Evolutionary conservation across 73 alveolate genomes (phyloP).

Genomic region (Effrenium voratum): DNA sequence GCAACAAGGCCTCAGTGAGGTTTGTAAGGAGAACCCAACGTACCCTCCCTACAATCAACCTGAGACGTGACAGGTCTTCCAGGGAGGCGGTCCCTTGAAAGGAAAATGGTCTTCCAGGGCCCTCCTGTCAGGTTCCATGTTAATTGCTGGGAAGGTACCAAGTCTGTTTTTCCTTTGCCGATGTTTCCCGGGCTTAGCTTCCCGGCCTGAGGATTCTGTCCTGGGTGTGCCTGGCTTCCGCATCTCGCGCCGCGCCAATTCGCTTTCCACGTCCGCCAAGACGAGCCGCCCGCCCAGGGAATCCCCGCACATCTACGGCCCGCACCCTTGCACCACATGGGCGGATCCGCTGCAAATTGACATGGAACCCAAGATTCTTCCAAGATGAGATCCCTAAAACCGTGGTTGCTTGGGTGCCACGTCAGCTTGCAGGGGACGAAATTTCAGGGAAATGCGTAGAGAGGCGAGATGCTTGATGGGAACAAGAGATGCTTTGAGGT

Average conservation of each 20-base stretch:
- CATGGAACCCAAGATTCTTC: not conserved
- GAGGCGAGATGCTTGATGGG: not conserved
- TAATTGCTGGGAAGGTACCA: not conserved
- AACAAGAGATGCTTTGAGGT: no score
- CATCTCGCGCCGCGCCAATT: not conserved
- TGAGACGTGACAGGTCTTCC: not conserved
- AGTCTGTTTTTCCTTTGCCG: not conserved
- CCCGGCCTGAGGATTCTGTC: conserved; percentile 9
- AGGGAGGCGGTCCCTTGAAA: not conserved
- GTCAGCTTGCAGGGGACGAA: not conserved
- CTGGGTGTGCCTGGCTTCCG: conserved; percentile 49
- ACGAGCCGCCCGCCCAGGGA: not conserved
- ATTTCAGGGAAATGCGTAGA: not conserved
- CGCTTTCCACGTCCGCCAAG: not conserved
- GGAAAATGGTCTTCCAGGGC: not conserved
- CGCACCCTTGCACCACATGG: not conserved
- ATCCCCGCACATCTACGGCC: conserved; percentile 42
- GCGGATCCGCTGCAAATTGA: no score
- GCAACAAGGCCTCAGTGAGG: no score
- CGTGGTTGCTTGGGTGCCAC: not conserved
- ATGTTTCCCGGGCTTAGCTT: no score
- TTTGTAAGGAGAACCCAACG: not conserved
- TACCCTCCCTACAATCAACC: not conserved
- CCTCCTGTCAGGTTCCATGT: not conserved
- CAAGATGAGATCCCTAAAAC: not conserved